Evolutionary conservation across 257 asterid species (phyloP), one percentile per base, ranked within the genome.

Genomic region (Solanum bulbocastanum): DNA sequence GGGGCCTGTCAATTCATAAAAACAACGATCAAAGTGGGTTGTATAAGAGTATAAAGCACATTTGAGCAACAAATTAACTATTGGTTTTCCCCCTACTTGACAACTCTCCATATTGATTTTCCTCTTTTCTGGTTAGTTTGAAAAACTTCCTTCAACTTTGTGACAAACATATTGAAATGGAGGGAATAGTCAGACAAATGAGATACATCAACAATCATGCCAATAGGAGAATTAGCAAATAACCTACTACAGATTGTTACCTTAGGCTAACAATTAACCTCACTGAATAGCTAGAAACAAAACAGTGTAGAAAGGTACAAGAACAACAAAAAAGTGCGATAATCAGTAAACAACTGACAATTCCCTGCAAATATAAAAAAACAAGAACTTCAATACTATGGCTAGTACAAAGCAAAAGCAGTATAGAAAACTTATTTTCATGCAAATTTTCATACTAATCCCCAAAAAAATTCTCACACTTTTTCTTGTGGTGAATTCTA

Each of bases 1-100:
- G 94, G 91, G 83, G 87, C 88, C 99, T 96, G 93, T 86, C 87
- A 35, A 90, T 87, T 73, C 20, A 87, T 60, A 44, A 79, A 36
- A 42, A 79, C 39, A 79, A 44, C 36, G 5, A 27, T 79, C 39
- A 79, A 44, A 79, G 23, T 8, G 25, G 25, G 9, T 27, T 42
- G 39, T 27, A 35, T 44, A 42, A 79, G 62, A 25, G 33, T n/a
- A 14, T 78, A 78, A 40, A 42, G 37, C 35, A 9, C 58, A 40
- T 76, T 78, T 78, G 37, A 78, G 65, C 65, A 42, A 25, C 37
- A 79, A 79, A 25, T 25, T 66, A 66, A 8, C 23, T 56, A 42
- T 42, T 78, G 25, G 3, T 42, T 42, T 78, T 1, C 9, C 37
- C 62, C 39, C 9, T 75, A 75, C 35, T 78, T 78, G 5, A 78